Conservation (phyloP, 345 rosid genomes). For the Syzygium oleosum region DNA sequence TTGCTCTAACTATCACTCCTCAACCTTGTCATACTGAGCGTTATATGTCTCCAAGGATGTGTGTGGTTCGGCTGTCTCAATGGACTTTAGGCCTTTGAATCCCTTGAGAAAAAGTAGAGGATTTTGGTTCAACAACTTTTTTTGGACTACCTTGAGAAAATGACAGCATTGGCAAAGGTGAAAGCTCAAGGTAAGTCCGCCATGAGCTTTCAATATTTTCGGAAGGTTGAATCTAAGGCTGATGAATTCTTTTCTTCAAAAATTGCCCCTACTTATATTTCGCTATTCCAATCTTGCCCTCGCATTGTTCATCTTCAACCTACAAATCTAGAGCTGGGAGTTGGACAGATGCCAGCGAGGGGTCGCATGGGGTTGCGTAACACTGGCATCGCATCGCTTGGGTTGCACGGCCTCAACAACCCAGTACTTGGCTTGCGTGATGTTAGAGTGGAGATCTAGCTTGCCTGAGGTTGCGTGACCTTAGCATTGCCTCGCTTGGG, state of each 20-base stretch:
- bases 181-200: background rate
- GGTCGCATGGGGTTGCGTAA: background rate
- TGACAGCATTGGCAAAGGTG: background rate
- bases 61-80: background rate
- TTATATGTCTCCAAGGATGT: fast-evolving
- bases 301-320: background rate
- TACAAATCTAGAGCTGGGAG: no score
- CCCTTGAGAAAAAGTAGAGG: background rate
- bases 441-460: background rate
- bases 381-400: no score
- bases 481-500: background rate
- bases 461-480: background rate
- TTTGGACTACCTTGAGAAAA: background rate
- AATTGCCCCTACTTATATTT: background rate
- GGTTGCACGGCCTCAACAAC: fast-evolving
- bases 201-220: background rate
- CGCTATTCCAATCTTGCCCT: background rate
- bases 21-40: fast-evolving
- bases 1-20: background rate
- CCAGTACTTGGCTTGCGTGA: background rate
- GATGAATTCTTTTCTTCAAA: background rate
- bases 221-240: background rate
- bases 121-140: background rate
- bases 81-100: background rate
- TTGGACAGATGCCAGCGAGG: fast-evolving